Conservation (phyloP, 2,329 filamentous ascomycete species). For the Biscogniauxia mediterranea region DNA sequence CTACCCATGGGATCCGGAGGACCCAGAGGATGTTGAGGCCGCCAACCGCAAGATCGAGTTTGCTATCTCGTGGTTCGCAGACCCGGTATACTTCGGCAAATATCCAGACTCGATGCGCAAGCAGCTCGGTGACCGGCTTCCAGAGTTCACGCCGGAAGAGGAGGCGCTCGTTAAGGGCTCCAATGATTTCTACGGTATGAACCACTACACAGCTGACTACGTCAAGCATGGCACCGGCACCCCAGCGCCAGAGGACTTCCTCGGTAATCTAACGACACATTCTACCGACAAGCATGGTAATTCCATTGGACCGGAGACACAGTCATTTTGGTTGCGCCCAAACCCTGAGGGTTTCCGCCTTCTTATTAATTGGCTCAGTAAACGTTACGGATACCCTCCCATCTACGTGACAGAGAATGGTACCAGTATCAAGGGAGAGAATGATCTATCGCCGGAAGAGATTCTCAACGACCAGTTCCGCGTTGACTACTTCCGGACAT, state of each 20-base stretch:
- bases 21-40: conserved; percentile 73
- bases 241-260: conserved; percentile 63
- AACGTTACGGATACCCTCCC: conserved; percentile 71
- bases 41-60: conserved; percentile 82
- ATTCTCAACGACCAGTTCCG: conserved; percentile 82
- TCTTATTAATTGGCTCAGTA: conserved; percentile 72
- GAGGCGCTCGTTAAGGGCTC: conserved; percentile 73
- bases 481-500: conserved; percentile 73
- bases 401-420: conserved; percentile 92
- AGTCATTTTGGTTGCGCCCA: conserved; percentile 78
- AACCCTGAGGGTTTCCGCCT: conserved; percentile 74
- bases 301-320: conserved; percentile 76
- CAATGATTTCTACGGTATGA: conserved; percentile 94
- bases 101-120: conserved; percentile 82
- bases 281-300: conserved; percentile 70
- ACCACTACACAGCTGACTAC: conserved; percentile 89
- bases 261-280: conserved; percentile 72
- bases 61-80: conserved; percentile 83
- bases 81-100: conserved; percentile 80
- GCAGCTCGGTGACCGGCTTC: conserved; percentile 76
- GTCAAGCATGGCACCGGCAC: conserved; percentile 68
- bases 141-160: conserved; percentile 72
- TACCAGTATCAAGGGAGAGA: conserved; percentile 80
- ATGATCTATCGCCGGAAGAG: conserved; percentile 66
- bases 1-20: conserved; percentile 78